A percentile compares a stretch with the other conserved stretches of the same genome.
Conservation (phyloP, 2,329 filamentous ascomycete species). For the Bipolaris oryzae region DNA sequence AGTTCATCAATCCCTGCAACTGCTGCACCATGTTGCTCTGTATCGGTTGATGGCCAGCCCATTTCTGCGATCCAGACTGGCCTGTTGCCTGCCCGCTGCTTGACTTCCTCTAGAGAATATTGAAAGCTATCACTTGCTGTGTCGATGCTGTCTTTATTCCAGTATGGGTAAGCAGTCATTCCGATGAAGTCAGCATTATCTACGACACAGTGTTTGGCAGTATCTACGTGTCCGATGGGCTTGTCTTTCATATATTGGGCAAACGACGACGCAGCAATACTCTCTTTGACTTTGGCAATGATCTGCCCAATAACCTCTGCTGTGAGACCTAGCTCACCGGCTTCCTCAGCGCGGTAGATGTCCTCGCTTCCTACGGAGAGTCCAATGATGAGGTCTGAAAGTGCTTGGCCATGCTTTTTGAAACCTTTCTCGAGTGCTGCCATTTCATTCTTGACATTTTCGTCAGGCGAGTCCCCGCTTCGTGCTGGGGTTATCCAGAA, state of each 20-base stretch:
- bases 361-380: constrained; percentile 47
- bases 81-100: constrained; percentile 27
- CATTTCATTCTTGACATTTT: constrained; percentile 34
- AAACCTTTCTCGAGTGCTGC: constrained; percentile 40
- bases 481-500: constrained; percentile 33
- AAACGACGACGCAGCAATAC: constrained; percentile 66
- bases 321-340: constrained; percentile 65
- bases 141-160: constrained; percentile 39
- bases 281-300: constrained; percentile 32
- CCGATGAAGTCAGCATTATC: constrained; percentile 42
- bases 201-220: constrained; percentile 30
- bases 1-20: constrained; percentile 29
- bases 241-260: constrained; percentile 49
- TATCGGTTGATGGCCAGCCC: constrained; percentile 38
- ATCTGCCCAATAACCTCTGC: constrained; percentile 67
- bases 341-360: constrained; percentile 63
- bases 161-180: constrained; percentile 45
- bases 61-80: constrained; percentile 46
- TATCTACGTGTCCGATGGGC: constrained; percentile 51
- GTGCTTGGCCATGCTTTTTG: constrained; percentile 49
- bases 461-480: constrained; percentile 50
- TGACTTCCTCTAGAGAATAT: constrained; percentile 25
- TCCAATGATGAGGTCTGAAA: constrained; percentile 56
- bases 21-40: constrained; percentile 13
- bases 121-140: constrained; percentile 47